Conservation (phyloP, 208 protist species). For the Acanthamoeba healyi region DNA sequence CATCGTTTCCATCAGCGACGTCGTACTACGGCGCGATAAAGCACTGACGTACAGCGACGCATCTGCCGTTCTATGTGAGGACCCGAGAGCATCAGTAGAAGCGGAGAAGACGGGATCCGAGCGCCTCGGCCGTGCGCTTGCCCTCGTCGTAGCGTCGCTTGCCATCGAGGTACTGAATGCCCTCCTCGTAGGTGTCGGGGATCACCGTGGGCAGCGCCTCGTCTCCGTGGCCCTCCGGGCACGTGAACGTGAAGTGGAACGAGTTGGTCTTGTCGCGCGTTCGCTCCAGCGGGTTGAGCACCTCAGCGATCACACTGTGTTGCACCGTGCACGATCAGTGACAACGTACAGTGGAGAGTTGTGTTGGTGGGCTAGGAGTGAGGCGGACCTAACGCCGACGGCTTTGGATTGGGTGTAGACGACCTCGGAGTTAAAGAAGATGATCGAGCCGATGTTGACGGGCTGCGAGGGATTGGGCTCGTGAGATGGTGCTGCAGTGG, state of each 20-base stretch:
- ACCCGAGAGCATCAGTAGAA: conserved; percentile 75
- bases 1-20: background rate
- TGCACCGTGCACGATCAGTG: background rate
- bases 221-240: conserved; percentile 20
- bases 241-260: conserved; percentile 79
- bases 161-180: conserved; percentile 67
- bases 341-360: background rate
- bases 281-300: conserved; percentile 71
- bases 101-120: conserved; percentile 22
- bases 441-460: conserved; percentile 76
- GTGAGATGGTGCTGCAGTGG: too few relatives aligned
- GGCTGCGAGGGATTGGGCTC: too few relatives aligned
- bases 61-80: too few relatives aligned
- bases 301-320: conserved; percentile 72
- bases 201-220: background rate
- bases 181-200: conserved; percentile 72
- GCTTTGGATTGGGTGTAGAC: conserved; percentile 64
- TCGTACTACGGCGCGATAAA: background rate
- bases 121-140: conserved; percentile 50
- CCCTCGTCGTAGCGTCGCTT: conserved; percentile 68
- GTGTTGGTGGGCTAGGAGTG: background rate
- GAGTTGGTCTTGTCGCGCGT: conserved; percentile 61
- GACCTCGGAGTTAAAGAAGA: conserved; percentile 67
- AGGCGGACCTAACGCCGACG: conserved; percentile 21
- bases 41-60: too few relatives aligned